A percentile compares a stretch with the other conserved stretches of the same genome.
Conservation (phyloP, 2,329 filamentous ascomycete genomes). For the Ophiostoma triangulosporum region DNA sequence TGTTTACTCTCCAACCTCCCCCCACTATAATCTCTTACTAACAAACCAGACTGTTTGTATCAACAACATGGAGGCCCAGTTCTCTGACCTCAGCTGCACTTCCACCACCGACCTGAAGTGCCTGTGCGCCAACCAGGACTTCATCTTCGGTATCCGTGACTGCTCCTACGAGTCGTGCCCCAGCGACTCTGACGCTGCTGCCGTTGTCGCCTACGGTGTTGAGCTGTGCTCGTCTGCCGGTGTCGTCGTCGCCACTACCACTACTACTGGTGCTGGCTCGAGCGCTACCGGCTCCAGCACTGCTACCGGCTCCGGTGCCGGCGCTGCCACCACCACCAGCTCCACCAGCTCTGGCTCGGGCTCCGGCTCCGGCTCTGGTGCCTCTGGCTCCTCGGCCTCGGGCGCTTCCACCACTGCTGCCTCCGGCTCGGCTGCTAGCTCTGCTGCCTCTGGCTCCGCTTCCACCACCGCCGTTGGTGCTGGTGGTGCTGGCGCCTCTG, state of each 20-base stretch:
- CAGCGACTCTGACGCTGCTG: slow-evolving; percentile 20
- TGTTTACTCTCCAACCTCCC: slow-evolving; percentile 8
- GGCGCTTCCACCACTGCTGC: background rate
- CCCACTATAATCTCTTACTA: background rate
- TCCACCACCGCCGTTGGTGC: slow-evolving; percentile 15
- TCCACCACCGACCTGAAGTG: slow-evolving; percentile 26
- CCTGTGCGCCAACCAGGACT: slow-evolving; percentile 34
- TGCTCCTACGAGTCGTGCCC: slow-evolving; percentile 33
- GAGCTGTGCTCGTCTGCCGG: slow-evolving; percentile 25
- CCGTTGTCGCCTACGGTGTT: slow-evolving; percentile 27
- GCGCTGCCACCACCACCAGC: slow-evolving; percentile 15
- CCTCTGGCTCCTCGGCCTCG: background rate
- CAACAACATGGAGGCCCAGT: slow-evolving; percentile 36
- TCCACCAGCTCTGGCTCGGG: slow-evolving; percentile 2
- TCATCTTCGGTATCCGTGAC: slow-evolving; percentile 37
- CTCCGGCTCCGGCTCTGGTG: slow-evolving; percentile 3
- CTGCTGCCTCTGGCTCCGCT: slow-evolving; percentile 1
- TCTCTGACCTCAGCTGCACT: slow-evolving; percentile 31
- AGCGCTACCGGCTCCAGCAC: background rate
- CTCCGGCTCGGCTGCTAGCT: background rate
- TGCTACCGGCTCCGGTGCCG: slow-evolving; percentile 7
- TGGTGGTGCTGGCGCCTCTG: background rate
- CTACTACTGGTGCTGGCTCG: slow-evolving; percentile 12
- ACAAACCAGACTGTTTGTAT: slow-evolving; percentile 31
- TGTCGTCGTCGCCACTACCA: slow-evolving; percentile 22